A percentile compares a stretch with the other conserved stretches of the same genome.
phyloP scores from a whole-genome alignment of 257 asterid species.

The Primulina eburnea region DNA sequence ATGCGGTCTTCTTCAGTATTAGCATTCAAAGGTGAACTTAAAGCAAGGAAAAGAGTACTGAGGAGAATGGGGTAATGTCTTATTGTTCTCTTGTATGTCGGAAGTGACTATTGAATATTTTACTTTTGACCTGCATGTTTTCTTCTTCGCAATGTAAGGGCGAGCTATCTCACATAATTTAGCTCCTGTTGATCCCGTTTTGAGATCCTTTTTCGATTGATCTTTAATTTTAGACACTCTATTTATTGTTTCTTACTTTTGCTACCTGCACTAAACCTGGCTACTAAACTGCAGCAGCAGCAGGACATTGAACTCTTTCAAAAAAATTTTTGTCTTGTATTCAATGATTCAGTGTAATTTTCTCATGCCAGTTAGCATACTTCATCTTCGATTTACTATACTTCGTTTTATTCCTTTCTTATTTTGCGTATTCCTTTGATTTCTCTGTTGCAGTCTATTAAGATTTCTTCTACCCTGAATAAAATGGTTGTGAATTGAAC shows the following conservation, averaged over 20 bases:
- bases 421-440: not conserved
- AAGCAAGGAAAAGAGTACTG: conserved; percentile 88
- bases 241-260: not conserved
- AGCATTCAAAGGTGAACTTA: conserved; percentile 98
- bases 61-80: conserved; percentile 77
- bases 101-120: conserved; percentile 5
- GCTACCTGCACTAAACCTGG: not conserved
- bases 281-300: not conserved
- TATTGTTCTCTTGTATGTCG: conserved; percentile 21
- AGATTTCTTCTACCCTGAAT: not conserved
- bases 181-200: conserved; percentile 1
- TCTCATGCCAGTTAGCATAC: not conserved
- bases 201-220: conserved; percentile 1
- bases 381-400: not conserved
- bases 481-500: not conserved
- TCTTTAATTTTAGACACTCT: not conserved
- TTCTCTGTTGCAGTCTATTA: not conserved
- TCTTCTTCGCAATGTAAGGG: conserved; percentile 7
- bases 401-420: not conserved
- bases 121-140: not conserved
- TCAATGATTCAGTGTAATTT: not conserved
- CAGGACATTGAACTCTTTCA: not conserved
- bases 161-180: not conserved
- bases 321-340: not conserved
- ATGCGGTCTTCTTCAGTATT: conserved; percentile 75